Evolutionary conservation across 2,329 filamentous ascomycete genomes (phyloP), one percentile per base, ranked within the genome.

Genomic region (Fusarium graminum): DNA sequence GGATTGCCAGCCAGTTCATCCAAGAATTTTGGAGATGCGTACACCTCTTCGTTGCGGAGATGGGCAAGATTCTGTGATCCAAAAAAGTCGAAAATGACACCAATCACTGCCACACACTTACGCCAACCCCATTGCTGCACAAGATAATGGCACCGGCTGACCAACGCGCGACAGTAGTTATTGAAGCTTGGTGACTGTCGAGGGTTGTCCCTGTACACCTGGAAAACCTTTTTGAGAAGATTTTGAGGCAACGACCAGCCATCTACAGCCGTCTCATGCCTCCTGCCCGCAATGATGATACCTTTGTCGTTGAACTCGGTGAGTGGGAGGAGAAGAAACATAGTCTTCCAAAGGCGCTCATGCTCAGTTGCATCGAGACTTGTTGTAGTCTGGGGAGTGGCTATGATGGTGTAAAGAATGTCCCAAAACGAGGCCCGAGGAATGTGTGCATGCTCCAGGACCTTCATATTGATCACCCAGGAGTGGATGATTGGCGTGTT

Each of bases 31-130:
- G 88, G 87, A 6, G 88, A 90, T 53, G 80, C 80, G 67, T 85
- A 85, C 2, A 83, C 85, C 70, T 89, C 86, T 72, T 91, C 89
- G 59, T 90, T 90, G 36, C 86, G 84, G 40, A 91, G 73, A 73
- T 91, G 86, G 4, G 83, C 82, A 12, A 91, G 80, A 43, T 85
- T 82, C 63, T 88, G 86, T 3, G 84, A 83, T 11, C 87, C 88
- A 67, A 90, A 91, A 71, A 90, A 90, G 74, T 91, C 88, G 63
- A 90, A 91, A 4, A 91, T 83, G 3, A 83, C 80, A 2, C 88
- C 86, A 30, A 90, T 78, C 14, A 90, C 81, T 12, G 81, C 78
- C 44, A 83, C 85, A 67, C 84, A 86, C 61, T 80, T 85, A 36
- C 80, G 80, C 89, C 89, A 91, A 6, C 86, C 86, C 89, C 89